Evolutionary conservation across 2,329 filamentous ascomycete genomes (phyloP).

Genomic region (Clarireedia sp.): DNA sequence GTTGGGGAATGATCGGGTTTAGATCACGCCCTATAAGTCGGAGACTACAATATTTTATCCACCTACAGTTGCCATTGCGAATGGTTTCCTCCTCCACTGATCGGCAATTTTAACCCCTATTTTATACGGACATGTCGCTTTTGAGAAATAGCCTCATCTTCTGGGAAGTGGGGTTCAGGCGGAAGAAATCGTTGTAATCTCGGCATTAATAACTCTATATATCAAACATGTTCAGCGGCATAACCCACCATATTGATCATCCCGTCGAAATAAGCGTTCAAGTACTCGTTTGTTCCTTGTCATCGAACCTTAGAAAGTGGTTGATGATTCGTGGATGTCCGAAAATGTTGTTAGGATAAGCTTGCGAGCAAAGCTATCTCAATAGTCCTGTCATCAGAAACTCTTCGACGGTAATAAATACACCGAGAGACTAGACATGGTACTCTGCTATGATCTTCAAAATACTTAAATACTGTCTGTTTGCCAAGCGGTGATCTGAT

Average conservation of each 20-base stretch:
- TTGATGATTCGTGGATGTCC: background rate
- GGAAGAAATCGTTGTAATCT: background rate
- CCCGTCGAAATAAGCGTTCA: background rate
- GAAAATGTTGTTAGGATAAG: no score
- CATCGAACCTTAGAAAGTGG: background rate
- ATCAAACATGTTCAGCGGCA: background rate
- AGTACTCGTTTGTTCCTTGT: background rate
- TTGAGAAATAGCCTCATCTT: background rate
- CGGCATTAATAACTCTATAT: background rate
- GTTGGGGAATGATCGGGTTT: background rate
- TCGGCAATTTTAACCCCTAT: background rate
- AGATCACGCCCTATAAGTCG: background rate
- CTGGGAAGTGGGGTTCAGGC: background rate
- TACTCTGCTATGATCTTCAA: background rate
- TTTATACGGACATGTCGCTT: background rate
- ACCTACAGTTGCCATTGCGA: background rate
- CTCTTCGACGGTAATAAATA: background rate
- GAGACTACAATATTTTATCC: background rate
- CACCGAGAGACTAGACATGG: background rate
- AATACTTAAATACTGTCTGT: background rate
- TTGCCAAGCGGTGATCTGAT: background rate
- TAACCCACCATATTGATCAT: background rate
- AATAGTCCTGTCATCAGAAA: background rate
- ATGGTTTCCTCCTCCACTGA: background rate
- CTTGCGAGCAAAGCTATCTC: background rate